These are phyloP conservation scores for Myxozyma monticola DNA, from an alignment of 805 yeast species.

Conservation along the genomic window DNA sequence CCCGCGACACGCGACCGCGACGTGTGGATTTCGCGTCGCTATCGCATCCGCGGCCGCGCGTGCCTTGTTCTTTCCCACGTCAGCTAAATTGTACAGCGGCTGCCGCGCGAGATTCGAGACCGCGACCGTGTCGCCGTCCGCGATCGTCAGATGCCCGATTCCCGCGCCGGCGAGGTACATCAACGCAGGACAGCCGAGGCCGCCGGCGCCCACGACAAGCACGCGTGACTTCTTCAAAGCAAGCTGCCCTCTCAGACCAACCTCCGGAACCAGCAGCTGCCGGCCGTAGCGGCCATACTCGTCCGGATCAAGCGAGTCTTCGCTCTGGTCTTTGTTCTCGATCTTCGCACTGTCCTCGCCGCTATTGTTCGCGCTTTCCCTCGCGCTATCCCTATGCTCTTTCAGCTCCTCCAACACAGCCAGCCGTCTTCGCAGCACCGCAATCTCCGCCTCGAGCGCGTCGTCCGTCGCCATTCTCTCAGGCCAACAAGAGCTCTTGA, in stretches of 20 bases:
- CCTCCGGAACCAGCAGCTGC: constrained; percentile 87
- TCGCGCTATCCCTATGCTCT: too few species aligned
- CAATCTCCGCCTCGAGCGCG: too few species aligned
- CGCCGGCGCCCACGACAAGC: constrained; percentile 93
- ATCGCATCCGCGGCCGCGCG: constrained; percentile 60
- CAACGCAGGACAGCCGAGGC: constrained; percentile 90
- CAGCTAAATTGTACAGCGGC: constrained; percentile 67
- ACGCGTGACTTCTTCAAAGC: constrained; percentile 58
- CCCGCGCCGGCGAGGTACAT: constrained; percentile 87
- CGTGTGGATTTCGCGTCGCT: constrained; percentile 62
- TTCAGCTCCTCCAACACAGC: too few species aligned
- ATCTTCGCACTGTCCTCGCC: too few species aligned
- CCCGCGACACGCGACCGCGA: background rate
- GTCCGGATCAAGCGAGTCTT: constrained; percentile 46
- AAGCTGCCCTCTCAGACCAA: constrained; percentile 60
- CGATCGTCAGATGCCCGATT: constrained; percentile 73
- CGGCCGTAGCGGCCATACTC: constrained; percentile 88
- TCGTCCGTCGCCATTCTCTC: too few species aligned
- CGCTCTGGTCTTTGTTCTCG: too few species aligned
- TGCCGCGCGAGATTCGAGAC: constrained; percentile 86
- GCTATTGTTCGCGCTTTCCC: too few species aligned
- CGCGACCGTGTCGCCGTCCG: constrained; percentile 85
- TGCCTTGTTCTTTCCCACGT: constrained; percentile 71
- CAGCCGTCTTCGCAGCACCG: too few species aligned
- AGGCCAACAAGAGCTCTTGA: too few species aligned